phyloP scores from a whole-genome alignment of 2,329 filamentous ascomycete genomes.

The Alternaria tenuissima region DNA sequence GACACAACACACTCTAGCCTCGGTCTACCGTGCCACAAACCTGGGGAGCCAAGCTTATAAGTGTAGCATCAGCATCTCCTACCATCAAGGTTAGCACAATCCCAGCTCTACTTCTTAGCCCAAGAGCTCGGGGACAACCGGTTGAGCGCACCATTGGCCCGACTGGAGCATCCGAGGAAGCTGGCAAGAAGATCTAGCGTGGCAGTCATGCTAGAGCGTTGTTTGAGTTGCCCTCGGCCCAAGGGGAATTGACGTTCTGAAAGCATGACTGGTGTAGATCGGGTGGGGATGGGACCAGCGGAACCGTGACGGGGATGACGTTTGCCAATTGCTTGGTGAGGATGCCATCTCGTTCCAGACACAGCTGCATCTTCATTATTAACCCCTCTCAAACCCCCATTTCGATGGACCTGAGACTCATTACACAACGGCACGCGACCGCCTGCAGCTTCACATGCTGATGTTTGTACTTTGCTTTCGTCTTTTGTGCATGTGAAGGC shows the following conservation, averaged over 20 bases:
- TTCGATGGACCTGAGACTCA: neutral
- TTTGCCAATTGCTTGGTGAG: slow-evolving; percentile 44
- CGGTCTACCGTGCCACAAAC: slow-evolving; percentile 21
- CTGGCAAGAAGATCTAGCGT: slow-evolving; percentile 18
- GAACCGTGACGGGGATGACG: slow-evolving; percentile 42
- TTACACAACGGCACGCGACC: slow-evolving; percentile 30
- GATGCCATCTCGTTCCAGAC: slow-evolving; percentile 11
- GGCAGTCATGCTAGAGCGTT: slow-evolving; percentile 16
- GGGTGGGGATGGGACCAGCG: slow-evolving; percentile 33
- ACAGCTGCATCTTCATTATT: slow-evolving; percentile 1
- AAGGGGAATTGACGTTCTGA: slow-evolving; percentile 37
- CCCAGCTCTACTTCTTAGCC: slow-evolving; percentile 25
- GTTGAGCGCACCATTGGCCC: slow-evolving; percentile 49
- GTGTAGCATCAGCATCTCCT: slow-evolving; percentile 25
- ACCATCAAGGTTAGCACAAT: slow-evolving; percentile 18
- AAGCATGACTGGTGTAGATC: slow-evolving; percentile 34
- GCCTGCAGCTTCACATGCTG: slow-evolving; percentile 43
- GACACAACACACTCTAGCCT: slow-evolving; percentile 37
- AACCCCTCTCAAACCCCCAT: neutral
- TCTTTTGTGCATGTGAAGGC: slow-evolving; percentile 42
- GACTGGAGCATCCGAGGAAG: slow-evolving; percentile 43
- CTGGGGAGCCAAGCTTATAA: slow-evolving; percentile 43
- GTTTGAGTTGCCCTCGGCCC: slow-evolving; percentile 41
- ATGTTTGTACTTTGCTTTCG: slow-evolving; percentile 17
- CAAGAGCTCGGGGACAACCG: slow-evolving; percentile 40